Percentiles rank a stretch among this genome's conserved stretches.
Evolutionary conservation across 345 rosid species (phyloP).

Genomic region (Laguncularia racemosa): DNA sequence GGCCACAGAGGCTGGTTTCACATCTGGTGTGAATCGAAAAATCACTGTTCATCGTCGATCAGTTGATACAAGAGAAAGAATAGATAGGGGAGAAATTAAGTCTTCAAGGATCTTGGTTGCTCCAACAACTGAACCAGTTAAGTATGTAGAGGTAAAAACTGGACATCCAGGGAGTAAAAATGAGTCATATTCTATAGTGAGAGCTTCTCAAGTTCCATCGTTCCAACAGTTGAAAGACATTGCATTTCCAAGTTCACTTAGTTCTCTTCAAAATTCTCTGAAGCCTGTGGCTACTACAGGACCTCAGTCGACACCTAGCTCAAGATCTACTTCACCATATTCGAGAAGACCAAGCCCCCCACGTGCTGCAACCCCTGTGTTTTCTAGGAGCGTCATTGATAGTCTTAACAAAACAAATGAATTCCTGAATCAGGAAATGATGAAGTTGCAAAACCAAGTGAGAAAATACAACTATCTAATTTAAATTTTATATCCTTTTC

Average conservation of each 20-base stretch:
- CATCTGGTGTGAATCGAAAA: constrained; percentile 29
- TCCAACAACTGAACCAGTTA: constrained; percentile 63
- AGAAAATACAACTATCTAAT: background rate
- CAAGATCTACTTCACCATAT: constrained; percentile 58
- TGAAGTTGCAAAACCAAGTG: constrained; percentile 72
- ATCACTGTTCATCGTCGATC: constrained; percentile 31
- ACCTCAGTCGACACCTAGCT: constrained; percentile 30
- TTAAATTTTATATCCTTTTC: constrained; percentile 9
- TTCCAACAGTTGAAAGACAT: constrained; percentile 57
- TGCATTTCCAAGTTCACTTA: constrained; percentile 67
- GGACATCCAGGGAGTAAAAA: constrained; percentile 41
- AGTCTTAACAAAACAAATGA: constrained; percentile 86
- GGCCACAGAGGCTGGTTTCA: constrained; percentile 52
- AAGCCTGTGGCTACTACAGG: constrained; percentile 34
- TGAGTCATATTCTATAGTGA: constrained; percentile 42
- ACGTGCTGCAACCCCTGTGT: constrained; percentile 38
- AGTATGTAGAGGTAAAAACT: constrained; percentile 58
- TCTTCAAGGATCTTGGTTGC: constrained; percentile 51
- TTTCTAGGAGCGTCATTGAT: constrained; percentile 66
- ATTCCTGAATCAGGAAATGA: constrained; percentile 63
- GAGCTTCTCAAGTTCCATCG: constrained; percentile 77
- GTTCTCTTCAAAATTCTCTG: constrained; percentile 55
- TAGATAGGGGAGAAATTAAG: constrained; percentile 34
- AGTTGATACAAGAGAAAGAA: constrained; percentile 44
- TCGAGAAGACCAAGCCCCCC: constrained; percentile 68